Evolutionary conservation across 2,329 filamentous ascomycete genomes (phyloP), one percentile per base, ranked within the genome.

Genomic region (Nannizzia gypsea): DNA sequence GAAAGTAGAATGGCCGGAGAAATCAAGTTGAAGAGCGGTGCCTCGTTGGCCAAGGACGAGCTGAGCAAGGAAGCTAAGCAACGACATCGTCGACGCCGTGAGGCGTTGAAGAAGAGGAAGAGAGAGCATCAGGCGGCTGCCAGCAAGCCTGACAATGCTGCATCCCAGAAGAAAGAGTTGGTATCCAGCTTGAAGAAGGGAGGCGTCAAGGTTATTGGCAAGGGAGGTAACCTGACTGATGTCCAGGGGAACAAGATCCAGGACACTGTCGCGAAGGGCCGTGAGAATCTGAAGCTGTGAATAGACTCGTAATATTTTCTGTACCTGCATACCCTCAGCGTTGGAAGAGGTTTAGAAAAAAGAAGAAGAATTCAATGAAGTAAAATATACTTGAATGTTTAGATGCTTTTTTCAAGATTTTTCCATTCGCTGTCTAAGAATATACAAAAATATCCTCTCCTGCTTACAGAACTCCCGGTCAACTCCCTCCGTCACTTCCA

Each of bases 141-240:
- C 34, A 74, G 74, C 63, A 76, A 79, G 61, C 78, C 76, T 22
- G 66, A 80, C 57, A 75, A 72, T 56, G 72, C 72, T 63, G 65
- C 67, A n/a, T 68, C 68, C 9, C 71, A 77, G 60, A 74, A 78
- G 68, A 78, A 81, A 64, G 75, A 79, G 57, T 78, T 88, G 44
- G 71, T 89, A 59, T 82, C 82, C 1, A 83, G 86, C 60, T 76
- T 92, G 69, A 89, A 87, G 78, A 89, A 87, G 80, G 90, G 89
- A 58, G 89, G 89, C 62, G 92, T 96, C 67, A 92, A 88, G 80
- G 83, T 97, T 62, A 93, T 96, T 75, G 91, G 90, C 63, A 88
- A 87, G 75, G 91, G 89, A 78, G 92, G 92, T 58, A 86, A 91
- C 72, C 77, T 96, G 59, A 86, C 86, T 17, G 87, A 95, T 74